Conservation (phyloP, 2,329 filamentous ascomycete species). For the Microsporum canis region DNA sequence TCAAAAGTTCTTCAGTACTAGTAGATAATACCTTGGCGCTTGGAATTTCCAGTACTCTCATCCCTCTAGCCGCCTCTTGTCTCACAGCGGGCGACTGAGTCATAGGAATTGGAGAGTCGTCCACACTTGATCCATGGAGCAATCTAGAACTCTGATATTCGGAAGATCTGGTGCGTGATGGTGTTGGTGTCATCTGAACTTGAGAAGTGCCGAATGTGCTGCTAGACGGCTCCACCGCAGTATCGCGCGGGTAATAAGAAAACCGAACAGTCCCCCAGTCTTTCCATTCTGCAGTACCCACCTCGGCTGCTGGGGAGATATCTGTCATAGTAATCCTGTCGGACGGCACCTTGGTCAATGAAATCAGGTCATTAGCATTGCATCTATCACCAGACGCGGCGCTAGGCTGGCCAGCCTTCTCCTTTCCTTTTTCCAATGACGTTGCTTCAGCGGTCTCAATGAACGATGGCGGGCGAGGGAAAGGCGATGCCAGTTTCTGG, state of each 20-base stretch:
- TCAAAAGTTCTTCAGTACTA: conserved; percentile 29
- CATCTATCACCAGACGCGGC: conserved; percentile 36
- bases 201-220: conserved; percentile 22
- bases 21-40: conserved; percentile 34
- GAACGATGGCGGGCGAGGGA: conserved; percentile 56
- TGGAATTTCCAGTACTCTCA: conserved; percentile 54
- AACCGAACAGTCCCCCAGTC: conserved; percentile 73
- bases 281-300: conserved; percentile 45
- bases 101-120: conserved; percentile 43
- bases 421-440: conserved; percentile 60
- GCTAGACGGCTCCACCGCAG: conserved; percentile 13
- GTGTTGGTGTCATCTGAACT: conserved; percentile 60
- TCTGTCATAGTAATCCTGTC: conserved; percentile 23
- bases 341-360: conserved; percentile 53
- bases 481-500: conserved; percentile 70
- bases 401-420: conserved; percentile 44
- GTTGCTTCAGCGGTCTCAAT: conserved; percentile 39
- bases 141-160: conserved; percentile 41
- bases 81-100: conserved; percentile 27
- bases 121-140: conserved; percentile 33
- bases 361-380: conserved; percentile 74
- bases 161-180: conserved; percentile 56
- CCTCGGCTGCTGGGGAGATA: conserved; percentile 21
- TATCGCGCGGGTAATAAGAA: conserved; percentile 55
- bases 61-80: conserved; percentile 27